Conservation (phyloP, 768 basidiomycete species). For the Pleurotus ostreatus region DNA sequence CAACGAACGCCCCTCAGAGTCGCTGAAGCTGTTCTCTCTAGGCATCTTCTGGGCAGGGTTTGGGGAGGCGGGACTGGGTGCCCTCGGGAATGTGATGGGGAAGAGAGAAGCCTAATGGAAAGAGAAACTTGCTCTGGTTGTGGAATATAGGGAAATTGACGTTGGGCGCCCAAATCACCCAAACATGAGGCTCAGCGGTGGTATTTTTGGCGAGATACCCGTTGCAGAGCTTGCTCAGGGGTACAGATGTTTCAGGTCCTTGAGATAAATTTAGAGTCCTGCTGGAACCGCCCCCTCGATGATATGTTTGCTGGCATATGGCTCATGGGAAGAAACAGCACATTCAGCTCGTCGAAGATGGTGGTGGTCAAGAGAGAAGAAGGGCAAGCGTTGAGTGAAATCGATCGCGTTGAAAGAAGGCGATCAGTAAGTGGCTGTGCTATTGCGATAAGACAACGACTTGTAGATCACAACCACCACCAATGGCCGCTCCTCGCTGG, state of each 20-base stretch:
- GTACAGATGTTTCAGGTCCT: background rate
- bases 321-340: background rate
- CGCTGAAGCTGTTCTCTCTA: slow-evolving; percentile 63
- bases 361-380: background rate
- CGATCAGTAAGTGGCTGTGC: too few species aligned
- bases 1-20: slow-evolving; percentile 61
- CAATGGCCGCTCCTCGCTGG: slow-evolving; percentile 37
- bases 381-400: background rate
- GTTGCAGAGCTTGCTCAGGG: background rate
- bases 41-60: slow-evolving; percentile 37
- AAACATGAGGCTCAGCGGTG: background rate
- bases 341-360: background rate
- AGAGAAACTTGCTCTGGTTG: too few species aligned
- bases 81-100: background rate
- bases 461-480: background rate
- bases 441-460: too few species aligned
- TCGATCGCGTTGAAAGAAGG: too few species aligned
- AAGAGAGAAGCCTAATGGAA: background rate
- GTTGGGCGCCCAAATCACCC: background rate
- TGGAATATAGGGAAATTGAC: background rate
- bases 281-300: background rate
- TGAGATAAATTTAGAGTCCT: background rate
- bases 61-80: background rate
- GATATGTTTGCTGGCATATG: background rate
- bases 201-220: background rate